Evolutionary conservation across 75 land plant species (phyloP).

Genomic region (Pinus albicaulis): DNA sequence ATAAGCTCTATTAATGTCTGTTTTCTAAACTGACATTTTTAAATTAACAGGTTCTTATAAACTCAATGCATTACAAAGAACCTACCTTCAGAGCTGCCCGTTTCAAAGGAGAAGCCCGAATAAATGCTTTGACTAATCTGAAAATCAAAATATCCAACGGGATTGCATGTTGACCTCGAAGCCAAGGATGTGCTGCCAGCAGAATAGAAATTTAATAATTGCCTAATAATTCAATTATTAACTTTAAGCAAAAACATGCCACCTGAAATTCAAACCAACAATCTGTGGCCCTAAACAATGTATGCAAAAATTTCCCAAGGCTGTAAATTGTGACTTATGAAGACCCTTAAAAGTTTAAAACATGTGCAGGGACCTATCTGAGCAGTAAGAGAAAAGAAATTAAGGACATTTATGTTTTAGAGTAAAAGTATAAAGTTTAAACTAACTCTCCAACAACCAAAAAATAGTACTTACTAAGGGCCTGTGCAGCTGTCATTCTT

Average conservation of each 20-base stretch:
- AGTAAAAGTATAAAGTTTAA: too few species aligned
- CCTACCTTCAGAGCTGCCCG: conserved; percentile 83
- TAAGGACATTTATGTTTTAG: background rate
- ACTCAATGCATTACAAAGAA: background rate
- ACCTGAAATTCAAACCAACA: background rate
- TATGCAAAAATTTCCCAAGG: background rate
- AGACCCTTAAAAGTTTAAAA: background rate
- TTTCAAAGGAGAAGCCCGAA: conserved; percentile 79
- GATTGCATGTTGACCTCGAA: conserved; percentile 51
- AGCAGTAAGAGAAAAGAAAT: background rate
- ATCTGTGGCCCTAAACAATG: background rate
- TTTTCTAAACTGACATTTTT: background rate
- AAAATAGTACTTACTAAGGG: conserved; percentile 37
- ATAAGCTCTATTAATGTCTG: background rate
- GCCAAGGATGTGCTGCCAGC: conserved; percentile 92
- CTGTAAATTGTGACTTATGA: conserved; percentile 1
- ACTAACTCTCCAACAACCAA: background rate
- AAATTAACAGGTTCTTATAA: background rate
- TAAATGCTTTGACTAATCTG: conserved; percentile 75
- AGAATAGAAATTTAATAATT: background rate
- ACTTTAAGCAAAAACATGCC: background rate
- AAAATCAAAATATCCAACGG: conserved; percentile 86
- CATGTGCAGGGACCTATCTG: background rate
- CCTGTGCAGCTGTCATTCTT: conserved; percentile 70
- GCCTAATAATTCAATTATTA: background rate